Conservation (phyloP, 257 asterid genomes). For the Scutellaria baicalensis region DNA sequence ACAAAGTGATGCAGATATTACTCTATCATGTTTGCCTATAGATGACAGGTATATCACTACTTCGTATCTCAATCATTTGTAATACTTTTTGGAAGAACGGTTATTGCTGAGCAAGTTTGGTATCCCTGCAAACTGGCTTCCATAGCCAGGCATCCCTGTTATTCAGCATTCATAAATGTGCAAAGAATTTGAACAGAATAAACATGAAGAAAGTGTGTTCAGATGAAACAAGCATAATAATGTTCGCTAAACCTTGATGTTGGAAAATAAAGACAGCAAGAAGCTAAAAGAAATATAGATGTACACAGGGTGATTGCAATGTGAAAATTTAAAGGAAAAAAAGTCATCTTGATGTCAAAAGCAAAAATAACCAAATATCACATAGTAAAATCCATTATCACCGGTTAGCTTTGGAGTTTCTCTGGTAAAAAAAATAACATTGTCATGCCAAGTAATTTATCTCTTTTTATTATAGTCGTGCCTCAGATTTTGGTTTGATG, state of each 20-base stretch:
- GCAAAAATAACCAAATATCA: neutral
- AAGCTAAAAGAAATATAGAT: neutral
- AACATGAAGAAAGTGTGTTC: neutral
- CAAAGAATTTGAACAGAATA: neutral
- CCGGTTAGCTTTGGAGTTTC: neutral
- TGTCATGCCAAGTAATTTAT: slow-evolving; percentile 8
- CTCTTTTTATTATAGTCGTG: slow-evolving; percentile 63
- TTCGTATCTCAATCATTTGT: neutral
- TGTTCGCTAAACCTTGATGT: neutral
- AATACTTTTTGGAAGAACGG: neutral
- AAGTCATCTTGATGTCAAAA: neutral
- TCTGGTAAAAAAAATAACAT: neutral
- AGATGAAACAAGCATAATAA: neutral
- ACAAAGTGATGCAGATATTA: slow-evolving; percentile 95
- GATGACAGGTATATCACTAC: slow-evolving; percentile 55
- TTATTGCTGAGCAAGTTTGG: neutral
- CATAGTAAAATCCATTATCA: neutral
- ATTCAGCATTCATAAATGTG: neutral
- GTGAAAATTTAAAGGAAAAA: neutral
- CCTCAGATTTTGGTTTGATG: slow-evolving; percentile 95
- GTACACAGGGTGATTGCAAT: neutral
- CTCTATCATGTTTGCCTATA: slow-evolving; percentile 70
- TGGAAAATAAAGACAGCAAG: neutral
- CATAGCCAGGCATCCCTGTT: neutral
- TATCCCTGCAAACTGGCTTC: neutral